A percentile compares a stretch with the other conserved stretches of the same genome.
phyloP scores from a whole-genome alignment of 495 filamentous ascomycete genomes.

The Cudoniella acicularis region DNA sequence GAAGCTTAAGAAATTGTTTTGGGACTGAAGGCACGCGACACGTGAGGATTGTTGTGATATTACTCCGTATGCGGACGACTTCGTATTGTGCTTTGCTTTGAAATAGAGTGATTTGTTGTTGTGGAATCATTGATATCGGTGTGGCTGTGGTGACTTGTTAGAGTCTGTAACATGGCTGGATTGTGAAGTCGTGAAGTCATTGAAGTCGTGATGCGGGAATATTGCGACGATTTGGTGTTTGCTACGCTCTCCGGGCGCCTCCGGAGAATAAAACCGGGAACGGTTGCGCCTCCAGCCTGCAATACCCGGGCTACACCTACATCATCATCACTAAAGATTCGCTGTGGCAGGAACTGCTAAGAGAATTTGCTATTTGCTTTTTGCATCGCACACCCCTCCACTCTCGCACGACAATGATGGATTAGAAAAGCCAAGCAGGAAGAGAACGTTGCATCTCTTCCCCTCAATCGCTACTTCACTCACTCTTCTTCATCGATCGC shows the following conservation, averaged over 20 bases:
- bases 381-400: not conserved
- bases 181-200: no score
- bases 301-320: no score
- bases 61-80: no score
- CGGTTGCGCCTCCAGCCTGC: not conserved
- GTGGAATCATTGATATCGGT: no score
- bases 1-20: slow-evolving; percentile 33
- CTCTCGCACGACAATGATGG: not conserved
- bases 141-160: no score
- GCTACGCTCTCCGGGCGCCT: not conserved
- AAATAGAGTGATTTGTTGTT: no score
- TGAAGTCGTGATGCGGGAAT: no score
- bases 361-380: not conserved
- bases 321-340: not conserved
- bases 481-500: not conserved
- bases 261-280: not conserved
- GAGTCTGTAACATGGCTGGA: no score
- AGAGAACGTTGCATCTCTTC: not conserved
- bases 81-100: no score
- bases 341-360: not conserved
- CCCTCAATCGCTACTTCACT: not conserved
- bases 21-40: no score
- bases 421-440: not conserved
- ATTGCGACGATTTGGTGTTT: no score
- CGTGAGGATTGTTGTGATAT: no score